Conservation (phyloP, 371 early-diverging fungal genomes). For the Syncephalis fuscata region DNA sequence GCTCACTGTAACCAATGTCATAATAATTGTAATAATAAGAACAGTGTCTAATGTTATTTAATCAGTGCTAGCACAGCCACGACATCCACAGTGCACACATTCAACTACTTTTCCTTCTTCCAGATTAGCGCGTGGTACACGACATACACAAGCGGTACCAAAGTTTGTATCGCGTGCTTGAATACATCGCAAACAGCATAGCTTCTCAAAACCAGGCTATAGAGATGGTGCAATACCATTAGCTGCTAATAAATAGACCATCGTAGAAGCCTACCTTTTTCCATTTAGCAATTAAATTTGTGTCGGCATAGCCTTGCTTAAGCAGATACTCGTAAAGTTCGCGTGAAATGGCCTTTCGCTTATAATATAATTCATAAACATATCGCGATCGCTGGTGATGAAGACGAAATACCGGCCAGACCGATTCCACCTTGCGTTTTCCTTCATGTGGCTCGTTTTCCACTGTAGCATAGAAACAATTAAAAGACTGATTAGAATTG, state of each 20-base stretch:
- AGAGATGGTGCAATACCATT: too few relatives aligned
- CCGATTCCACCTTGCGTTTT: slow-evolving; percentile 81
- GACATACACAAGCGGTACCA: slow-evolving; percentile 95
- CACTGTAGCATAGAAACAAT: slow-evolving; percentile 45
- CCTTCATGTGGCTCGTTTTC: slow-evolving; percentile 93
- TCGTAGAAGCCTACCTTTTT: slow-evolving; percentile 48
- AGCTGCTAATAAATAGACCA: not conserved
- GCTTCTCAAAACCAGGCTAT: slow-evolving; percentile 90
- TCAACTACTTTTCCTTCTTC: slow-evolving; percentile 80
- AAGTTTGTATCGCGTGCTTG: slow-evolving; percentile 95
- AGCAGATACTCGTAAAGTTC: slow-evolving; percentile 86
- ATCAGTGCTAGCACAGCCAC: slow-evolving; percentile 6
- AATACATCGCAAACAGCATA: slow-evolving; percentile 96
- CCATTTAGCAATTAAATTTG: slow-evolving; percentile 95
- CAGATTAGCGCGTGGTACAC: slow-evolving; percentile 86
- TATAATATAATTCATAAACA: slow-evolving; percentile 89
- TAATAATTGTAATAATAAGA: too few relatives aligned
- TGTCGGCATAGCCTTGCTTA: slow-evolving; percentile 85
- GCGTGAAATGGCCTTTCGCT: slow-evolving; percentile 81
- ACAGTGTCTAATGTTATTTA: not conserved
- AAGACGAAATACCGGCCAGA: slow-evolving; percentile 94
- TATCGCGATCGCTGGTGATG: slow-evolving; percentile 95
- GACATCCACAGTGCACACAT: slow-evolving; percentile 91
- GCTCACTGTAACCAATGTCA: too few relatives aligned
- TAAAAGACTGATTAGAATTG: slow-evolving; percentile 3